Evolutionary conservation across 345 rosid genomes (phyloP), one percentile per base, ranked within the genome.

Genomic region (Geranium rotundifolium): DNA sequence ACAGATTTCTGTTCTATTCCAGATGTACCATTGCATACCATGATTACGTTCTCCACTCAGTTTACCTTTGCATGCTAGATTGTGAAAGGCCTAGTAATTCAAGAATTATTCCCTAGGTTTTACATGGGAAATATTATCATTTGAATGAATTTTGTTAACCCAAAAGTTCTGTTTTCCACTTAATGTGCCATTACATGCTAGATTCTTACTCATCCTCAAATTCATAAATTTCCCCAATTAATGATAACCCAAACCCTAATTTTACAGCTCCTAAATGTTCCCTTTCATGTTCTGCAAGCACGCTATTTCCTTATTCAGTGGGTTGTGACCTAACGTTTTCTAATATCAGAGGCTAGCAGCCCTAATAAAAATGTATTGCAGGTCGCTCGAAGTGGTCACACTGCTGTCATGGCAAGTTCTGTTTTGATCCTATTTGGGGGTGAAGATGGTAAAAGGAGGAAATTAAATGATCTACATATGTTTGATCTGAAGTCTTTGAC

Each of bases 391-490:
- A 82, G 72, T 66, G 96, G 97, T 67, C 99, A 84, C 71, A 78
- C 92, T n/a, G 95, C 86, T 65, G 96, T 88, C 62, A 82, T 87
- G 77, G 96, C 96, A 27, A 82, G 81, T 77, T 84, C 91, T 0
- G 85, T 72, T 61, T 77, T 93, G 68, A 85, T 93, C 60, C 82
- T 93, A 54, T 93, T 88, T 58, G 99, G 97, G 1, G 97, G 99
- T 34, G 97, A 93, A 80, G 96, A 90, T 77, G 76, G 84, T 63
- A 93, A 81, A 76, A 90, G 79, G 82, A 88, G 83, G 82, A 93
- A 90, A 75, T 75, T 93, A 63, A 90, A 93, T 61, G 99, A 93
- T 75, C 83, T 93, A 13, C 85, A 93, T 71, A 90, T 93, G 96
- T 88, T 93, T 72, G 99, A 93, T 76, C 82, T 93, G 54, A 93